phyloP scores from a whole-genome alignment of 2,329 filamentous ascomycete genomes.

The Scedosporium aurantiacum region DNA sequence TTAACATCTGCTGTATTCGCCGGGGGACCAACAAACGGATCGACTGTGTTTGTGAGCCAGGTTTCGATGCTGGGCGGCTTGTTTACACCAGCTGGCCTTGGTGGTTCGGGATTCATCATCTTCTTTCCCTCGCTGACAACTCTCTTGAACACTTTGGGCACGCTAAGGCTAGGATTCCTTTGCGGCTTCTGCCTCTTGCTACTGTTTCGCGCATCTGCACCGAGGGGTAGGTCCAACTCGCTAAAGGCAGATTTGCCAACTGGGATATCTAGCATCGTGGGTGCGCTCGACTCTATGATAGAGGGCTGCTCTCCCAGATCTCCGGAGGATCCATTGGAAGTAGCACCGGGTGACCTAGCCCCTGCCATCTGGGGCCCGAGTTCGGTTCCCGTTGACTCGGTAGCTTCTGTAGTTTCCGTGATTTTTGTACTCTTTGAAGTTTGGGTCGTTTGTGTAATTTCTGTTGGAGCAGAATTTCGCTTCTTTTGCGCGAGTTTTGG shows the following conservation, averaged over 20 bases:
- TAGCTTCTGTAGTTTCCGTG: background rate
- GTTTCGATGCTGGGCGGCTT: constrained; percentile 54
- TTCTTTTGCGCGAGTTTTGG: background rate
- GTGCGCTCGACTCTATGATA: background rate
- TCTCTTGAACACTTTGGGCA: constrained; percentile 54
- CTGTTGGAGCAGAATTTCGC: background rate
- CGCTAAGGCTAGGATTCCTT: constrained; percentile 43
- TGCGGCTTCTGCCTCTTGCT: constrained; percentile 34
- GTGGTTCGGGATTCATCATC: constrained; percentile 50
- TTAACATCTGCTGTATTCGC: background rate
- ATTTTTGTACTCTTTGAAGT: background rate
- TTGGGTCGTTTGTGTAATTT: background rate
- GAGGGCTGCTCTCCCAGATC: background rate
- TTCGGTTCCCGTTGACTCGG: background rate
- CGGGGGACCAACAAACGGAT: constrained; percentile 44
- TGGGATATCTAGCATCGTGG: constrained; percentile 47
- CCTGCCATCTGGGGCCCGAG: background rate
- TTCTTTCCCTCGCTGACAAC: constrained; percentile 54
- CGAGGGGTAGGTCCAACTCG: constrained; percentile 45
- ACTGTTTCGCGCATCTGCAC: constrained; percentile 31
- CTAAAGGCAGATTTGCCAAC: constrained; percentile 58
- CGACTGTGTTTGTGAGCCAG: constrained; percentile 52
- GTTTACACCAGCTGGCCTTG: constrained; percentile 33
- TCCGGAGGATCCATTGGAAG: background rate
- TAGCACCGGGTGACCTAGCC: background rate